phyloP scores from a whole-genome alignment of 2,329 filamentous ascomycete genomes.

The Coleophoma crateriformis region DNA sequence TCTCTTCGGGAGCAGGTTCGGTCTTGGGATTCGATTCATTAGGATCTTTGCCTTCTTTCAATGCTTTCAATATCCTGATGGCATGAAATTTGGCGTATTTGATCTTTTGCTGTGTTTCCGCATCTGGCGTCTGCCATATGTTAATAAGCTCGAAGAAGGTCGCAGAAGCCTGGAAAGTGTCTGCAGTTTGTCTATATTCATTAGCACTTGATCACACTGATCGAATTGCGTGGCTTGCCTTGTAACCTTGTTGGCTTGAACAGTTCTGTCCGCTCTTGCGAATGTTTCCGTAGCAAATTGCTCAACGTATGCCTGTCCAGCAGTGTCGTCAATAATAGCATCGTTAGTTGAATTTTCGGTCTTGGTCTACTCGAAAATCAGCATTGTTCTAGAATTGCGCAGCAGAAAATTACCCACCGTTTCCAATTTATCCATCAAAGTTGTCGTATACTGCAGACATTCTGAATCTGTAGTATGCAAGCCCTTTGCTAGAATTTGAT shows the following conservation, averaged over 20 bases:
- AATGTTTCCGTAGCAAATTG: conserved; percentile 91
- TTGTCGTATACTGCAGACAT: conserved; percentile 73
- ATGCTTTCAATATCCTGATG: conserved; percentile 80
- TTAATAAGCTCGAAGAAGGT: conserved; percentile 86
- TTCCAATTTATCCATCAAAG: conserved; percentile 88
- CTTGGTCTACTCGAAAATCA: conserved; percentile 50
- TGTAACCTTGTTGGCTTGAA: conserved; percentile 78
- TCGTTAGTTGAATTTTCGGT: conserved; percentile 70
- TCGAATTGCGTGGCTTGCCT: conserved; percentile 52
- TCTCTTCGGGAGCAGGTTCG: conserved; percentile 40
- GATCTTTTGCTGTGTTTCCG: conserved; percentile 77
- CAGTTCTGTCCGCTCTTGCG: conserved; percentile 72
- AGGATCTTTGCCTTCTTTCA: conserved; percentile 86
- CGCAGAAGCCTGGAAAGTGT: conserved; percentile 87
- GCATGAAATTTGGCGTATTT: conserved; percentile 98
- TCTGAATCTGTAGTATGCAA: conserved; percentile 77
- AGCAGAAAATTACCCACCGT: conserved; percentile 41
- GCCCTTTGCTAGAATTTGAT: conserved; percentile 78
- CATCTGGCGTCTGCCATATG: conserved; percentile 74
- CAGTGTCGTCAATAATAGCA: conserved; percentile 77
- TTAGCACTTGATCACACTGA: conserved; percentile 1
- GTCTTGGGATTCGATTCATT: conserved; percentile 81
- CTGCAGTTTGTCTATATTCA: conserved; percentile 70
- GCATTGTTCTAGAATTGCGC: not conserved
- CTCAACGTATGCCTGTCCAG: conserved; percentile 87